Percentiles rank a stretch among this genome's conserved stretches.
Evolutionary conservation across 139 green algal genomes (phyloP).

Genomic region (Picochlorum sp.): DNA sequence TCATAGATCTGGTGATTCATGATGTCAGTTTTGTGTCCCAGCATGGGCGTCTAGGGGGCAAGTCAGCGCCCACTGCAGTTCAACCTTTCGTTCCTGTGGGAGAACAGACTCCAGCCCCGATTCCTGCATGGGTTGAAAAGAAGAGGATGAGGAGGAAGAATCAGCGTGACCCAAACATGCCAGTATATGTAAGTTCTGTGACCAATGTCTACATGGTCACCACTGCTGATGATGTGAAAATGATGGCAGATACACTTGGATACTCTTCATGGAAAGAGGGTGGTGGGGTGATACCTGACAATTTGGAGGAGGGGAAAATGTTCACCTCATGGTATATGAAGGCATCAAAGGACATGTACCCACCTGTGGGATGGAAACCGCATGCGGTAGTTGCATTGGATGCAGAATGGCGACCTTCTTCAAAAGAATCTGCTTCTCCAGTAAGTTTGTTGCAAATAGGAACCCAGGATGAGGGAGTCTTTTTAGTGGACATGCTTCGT

Average conservation of each 20-base stretch:
- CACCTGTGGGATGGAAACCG: background rate
- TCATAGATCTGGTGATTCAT: slow-evolving; percentile 19
- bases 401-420: slow-evolving; percentile 22
- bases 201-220: background rate
- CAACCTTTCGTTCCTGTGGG: too few relatives aligned
- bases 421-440: slow-evolving; percentile 1
- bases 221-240: slow-evolving; percentile 2
- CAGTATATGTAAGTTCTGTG: background rate
- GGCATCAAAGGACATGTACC: background rate
- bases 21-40: slow-evolving; percentile 9
- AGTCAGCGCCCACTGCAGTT: too few relatives aligned
- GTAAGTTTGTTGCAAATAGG: slow-evolving; percentile 30
- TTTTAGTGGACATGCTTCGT: slow-evolving; percentile 24
- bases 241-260: too few relatives aligned
- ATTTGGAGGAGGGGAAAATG: too few relatives aligned
- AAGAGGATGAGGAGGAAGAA: too few relatives aligned
- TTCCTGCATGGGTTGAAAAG: too few relatives aligned
- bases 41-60: too few relatives aligned
- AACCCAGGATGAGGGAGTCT: slow-evolving; percentile 4
- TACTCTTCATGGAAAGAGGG: too few relatives aligned
- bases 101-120: too few relatives aligned
- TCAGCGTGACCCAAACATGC: too few relatives aligned
- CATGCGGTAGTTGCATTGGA: slow-evolving; percentile 15
- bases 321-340: background rate
- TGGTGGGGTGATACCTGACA: too few relatives aligned